Evolutionary conservation across 1,284 basidiomycete species (phyloP).

Genomic region (Puccinia polysora): DNA sequence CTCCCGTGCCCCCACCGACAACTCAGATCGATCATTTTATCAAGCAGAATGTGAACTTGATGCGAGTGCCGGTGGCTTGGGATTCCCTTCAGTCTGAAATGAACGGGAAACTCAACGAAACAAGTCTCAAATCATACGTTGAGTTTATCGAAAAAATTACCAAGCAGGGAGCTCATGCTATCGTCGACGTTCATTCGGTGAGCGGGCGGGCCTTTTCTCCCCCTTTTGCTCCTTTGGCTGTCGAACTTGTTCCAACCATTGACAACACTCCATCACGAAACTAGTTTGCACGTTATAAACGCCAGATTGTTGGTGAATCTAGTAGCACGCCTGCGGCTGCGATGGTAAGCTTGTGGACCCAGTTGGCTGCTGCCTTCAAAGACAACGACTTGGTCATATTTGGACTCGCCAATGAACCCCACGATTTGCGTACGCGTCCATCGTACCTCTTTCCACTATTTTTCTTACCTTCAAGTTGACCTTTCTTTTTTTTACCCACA

Average conservation of each 20-base stretch:
- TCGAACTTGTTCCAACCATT: background rate
- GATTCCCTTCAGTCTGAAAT: conserved; percentile 5
- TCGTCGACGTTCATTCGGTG: conserved; percentile 28
- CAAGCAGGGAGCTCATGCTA: background rate
- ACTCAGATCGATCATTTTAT: conserved; percentile 26
- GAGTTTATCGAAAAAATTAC: conserved; percentile 7
- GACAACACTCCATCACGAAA: background rate
- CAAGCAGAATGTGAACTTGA: conserved; percentile 5
- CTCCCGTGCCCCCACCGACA: background rate
- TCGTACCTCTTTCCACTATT: background rate
- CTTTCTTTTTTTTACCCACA: background rate
- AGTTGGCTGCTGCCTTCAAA: conserved; percentile 1
- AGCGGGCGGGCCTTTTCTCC: background rate
- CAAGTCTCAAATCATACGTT: background rate
- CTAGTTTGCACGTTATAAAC: background rate
- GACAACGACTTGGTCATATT: conserved; percentile 3
- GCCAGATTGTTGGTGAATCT: conserved; percentile 10
- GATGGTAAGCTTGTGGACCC: conserved; percentile 6
- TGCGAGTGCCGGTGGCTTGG: conserved; percentile 25
- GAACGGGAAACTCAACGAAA: background rate
- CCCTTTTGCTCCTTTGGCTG: background rate
- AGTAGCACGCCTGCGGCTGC: background rate
- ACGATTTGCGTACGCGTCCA: conserved; percentile 9
- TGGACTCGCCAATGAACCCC: conserved; percentile 33
- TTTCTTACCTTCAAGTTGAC: background rate